phyloP scores from a whole-genome alignment of 176 grass and related monocot genomes.

The Luzula sylvatica region DNA sequence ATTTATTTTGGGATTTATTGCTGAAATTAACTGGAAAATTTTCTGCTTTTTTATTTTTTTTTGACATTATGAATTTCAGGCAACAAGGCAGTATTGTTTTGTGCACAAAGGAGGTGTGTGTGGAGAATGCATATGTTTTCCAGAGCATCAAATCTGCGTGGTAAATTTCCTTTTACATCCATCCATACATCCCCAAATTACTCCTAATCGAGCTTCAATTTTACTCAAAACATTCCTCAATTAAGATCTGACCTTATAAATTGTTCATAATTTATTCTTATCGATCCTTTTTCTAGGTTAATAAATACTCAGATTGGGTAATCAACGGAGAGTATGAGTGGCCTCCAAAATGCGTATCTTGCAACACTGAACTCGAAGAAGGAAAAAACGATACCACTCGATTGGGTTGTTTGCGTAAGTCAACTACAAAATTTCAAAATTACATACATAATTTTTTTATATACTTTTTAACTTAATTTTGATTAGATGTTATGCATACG shows the following conservation, averaged over 20 bases:
- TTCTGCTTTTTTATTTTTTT: background rate
- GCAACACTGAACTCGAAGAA: slow-evolving; percentile 64
- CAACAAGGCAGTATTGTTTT: slow-evolving; percentile 96
- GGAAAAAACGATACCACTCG: slow-evolving; percentile 72
- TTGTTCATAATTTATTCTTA: slow-evolving; percentile 1
- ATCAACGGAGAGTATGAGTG: slow-evolving; percentile 94
- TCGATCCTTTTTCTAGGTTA: slow-evolving; percentile 47
- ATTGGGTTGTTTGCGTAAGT: slow-evolving; percentile 98
- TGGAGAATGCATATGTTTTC: slow-evolving; percentile 92
- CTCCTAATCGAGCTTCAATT: background rate
- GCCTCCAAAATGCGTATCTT: slow-evolving; percentile 80
- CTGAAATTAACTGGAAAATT: background rate
- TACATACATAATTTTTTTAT: background rate
- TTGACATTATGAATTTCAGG: slow-evolving; percentile 35
- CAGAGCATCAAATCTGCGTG: slow-evolving; percentile 87
- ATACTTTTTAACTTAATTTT: slow-evolving; percentile 2
- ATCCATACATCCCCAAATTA: background rate
- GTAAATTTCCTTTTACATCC: slow-evolving; percentile 29
- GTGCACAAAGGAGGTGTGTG: slow-evolving; percentile 93
- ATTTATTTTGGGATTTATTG: background rate
- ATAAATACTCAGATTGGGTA: slow-evolving; percentile 99
- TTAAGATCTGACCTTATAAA: slow-evolving; percentile 3
- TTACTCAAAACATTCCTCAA: background rate
- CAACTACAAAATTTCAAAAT: slow-evolving; percentile 1
- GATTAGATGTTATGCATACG: slow-evolving; percentile 82